Base-by-base conservation (phyloP, 179 eudicot species). In the Vitellaria paradoxa region DNA sequence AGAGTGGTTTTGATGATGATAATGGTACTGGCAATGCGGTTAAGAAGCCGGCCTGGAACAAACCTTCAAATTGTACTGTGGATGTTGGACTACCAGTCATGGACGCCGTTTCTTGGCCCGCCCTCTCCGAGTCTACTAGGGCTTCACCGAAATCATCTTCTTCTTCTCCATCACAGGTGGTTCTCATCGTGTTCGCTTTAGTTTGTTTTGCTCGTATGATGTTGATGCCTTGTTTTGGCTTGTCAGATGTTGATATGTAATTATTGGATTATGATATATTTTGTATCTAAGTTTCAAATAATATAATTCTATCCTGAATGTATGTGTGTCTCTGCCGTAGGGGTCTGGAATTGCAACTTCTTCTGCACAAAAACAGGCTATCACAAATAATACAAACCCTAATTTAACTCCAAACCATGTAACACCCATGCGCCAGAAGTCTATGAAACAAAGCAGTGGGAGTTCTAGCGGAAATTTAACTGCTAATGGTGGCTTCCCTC, bases 21-120 rank as follows among this genome's bases (percentile, higher is more conserved):
- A 78, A 37, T 40, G 80, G 85, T 49, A 80, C 79, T 30, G 15
- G 61, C 40, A 86, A 85, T 76, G 85, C 78, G 13, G 76, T 74
- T 20, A 90, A 84, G 76, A 89, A 86, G 85, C 87, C 88, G 37
- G 99, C 80, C 15, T 93, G 99, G 99, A 88, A 87, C 75, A 89
- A 84, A 88, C 89, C 90, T 14, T 70, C 87, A 2, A 85, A 84
- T 73, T 93, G 79, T 17, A 82, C 75, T 17, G 74, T 80, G 1
- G 97, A 87, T 72, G 84, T 72, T n/a, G 77, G 80, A 30, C 80
- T 2, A 30, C 37, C 84, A 26, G 91, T 91, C n/a, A 93, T 95
- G 91, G 97, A 90, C 20, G 89, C 88, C 0, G 89, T 52, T 3
- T 79, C 87, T 24, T 95, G 99, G 99, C 98, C 99, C 37, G 87